Base-by-base conservation (phyloP, 1,139 yeast species). In the Suhomyces kunorum region DNA sequence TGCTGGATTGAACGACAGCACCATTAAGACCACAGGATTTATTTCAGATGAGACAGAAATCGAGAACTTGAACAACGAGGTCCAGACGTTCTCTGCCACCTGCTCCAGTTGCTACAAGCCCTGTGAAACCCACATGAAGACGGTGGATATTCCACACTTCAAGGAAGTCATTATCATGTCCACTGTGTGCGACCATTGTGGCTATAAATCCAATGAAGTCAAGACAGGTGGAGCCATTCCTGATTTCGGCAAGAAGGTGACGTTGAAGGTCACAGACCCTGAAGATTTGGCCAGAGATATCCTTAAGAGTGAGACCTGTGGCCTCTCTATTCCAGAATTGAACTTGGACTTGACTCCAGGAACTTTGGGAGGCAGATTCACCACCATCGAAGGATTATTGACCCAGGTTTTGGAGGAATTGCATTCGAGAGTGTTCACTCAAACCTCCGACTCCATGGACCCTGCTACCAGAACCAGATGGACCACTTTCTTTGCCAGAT, bases 221-320 rank as follows among this genome's bases (percentile, higher is more conserved):
- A 92, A 90, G 69, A 94, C 98, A 5, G 99, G 99, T 43, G 99
- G 99, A 50, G 95, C 86, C 14, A 85, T 94, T 40, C 98, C 98
- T 25, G 83, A 72, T 5, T 76, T 82, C 63, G 99, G 98, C 46
- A 81, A 83, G 51, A 81, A 74, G 49, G 80, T 89, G 46, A 75
- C 83, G 1, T 73, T 94, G 41, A 74, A 75, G 52, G 83, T 92
- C 47, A 90, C 88, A 43, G 98, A 92, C 54, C 82, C 95, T 11
- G 97, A 88, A 52, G 99, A 94, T 68, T 74, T 94, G 56, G 85
- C 95, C 19, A 81, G 98, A 68, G 98, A 94, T 63, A 86, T 94
- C 47, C 76, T 94, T 54, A 94, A 94, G 68, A 84, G 95, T 15
- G 99, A 94, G 69, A 85, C 96, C 14, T 92, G 98, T 69, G 86